Evolutionary conservation across 495 filamentous ascomycete species (phyloP), one percentile per base, ranked within the genome.

Genomic region (Talaromyces wortmannii): DNA sequence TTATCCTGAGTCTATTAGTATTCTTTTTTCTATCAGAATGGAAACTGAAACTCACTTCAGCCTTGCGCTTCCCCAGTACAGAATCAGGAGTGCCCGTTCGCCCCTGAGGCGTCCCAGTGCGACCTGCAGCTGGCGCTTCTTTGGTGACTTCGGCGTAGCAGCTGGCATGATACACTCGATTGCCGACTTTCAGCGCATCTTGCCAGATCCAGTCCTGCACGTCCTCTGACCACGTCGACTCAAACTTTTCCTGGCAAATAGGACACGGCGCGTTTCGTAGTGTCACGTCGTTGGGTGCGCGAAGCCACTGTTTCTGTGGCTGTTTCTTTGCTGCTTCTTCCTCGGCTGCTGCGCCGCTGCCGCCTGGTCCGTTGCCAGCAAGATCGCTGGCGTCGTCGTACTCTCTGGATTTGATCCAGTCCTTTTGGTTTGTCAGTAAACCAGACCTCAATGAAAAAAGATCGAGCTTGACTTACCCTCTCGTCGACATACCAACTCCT

Each of bases 181-280:
- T 80, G n/a, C 85, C 88, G 40, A 92, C 79, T 61, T 84, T 81
- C 48, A 88, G 74, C 0, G 94, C 88, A 68, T 98, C 92, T 74
- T 88, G 89, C 90, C 95, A 98, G 31, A 98, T 95, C 78, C 91
- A 97, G 57, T 97, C 91, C 67, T 97, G 90, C 16, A 84, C 88
- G 57, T 94, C 89, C 58, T 96, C 90, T 15, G 90, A 85, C 89
- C 90, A 97, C 36, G 75, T 77, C 57, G 83, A 91, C 68, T 94
- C 86, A 55, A 97, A 96, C 59, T 87, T 86, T 71, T 98, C 94
- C 67, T 96, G 91, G 67, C 94, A 97, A 59, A 98, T 94, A 32
- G 90, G 89, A 61, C 94, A 98, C 4, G 87, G 79, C 29, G 77
- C 83, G 59, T 85, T 88, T 15, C 84, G 81, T 32, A 87, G 70